Base-by-base conservation (phyloP, 306 rosid species). In the Medicago ruthenica region DNA sequence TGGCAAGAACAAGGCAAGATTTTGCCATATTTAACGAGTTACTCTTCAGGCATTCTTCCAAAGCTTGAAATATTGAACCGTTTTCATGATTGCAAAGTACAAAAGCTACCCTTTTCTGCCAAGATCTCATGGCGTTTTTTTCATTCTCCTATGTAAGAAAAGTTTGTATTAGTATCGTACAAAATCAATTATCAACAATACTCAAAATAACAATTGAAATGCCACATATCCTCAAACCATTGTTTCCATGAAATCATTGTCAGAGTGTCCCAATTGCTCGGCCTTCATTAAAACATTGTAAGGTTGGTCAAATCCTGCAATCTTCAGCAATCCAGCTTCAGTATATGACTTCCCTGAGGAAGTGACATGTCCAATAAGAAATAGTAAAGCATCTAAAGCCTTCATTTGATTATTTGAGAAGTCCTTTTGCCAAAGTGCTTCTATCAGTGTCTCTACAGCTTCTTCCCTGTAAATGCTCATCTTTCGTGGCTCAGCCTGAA, bases 391-490 rank as follows among this genome's bases (percentile, higher is more conserved):
- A 72, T 94, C 91, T 67, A 88, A 63, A 74, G 96, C 97, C 74
- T 83, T 83, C 81, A 77, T 82, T 78, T 90, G 96, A 75, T 85
- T 85, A 59, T 81, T 85, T 71, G 89, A 80, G 82, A 85, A 87
- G 58, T 94, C 93, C 71, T 90, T 90, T 73, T 82, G 87, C 83
- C 85, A 76, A 41, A 95, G 89, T 54, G 97, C 83, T 87, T 92
- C 97, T 45, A 89, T 87, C 67, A 95, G 65, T 37, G 87, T 80
- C 67, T 95, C 98, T 65, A 92, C 82, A 50, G 97, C 87, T 82
- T 94, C 97, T 87, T 94, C 98, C 90, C 92, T 81, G 79, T 92
- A 92, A 54, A 94, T 90, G 89, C 98, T 92, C 98, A 92, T 94
- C 88, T 89, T 89, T 37, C 92, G 79, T 12, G 98, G 96, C 84